Conservation (phyloP, 1,139 yeast genomes). For the Kodamaea derodonti region DNA sequence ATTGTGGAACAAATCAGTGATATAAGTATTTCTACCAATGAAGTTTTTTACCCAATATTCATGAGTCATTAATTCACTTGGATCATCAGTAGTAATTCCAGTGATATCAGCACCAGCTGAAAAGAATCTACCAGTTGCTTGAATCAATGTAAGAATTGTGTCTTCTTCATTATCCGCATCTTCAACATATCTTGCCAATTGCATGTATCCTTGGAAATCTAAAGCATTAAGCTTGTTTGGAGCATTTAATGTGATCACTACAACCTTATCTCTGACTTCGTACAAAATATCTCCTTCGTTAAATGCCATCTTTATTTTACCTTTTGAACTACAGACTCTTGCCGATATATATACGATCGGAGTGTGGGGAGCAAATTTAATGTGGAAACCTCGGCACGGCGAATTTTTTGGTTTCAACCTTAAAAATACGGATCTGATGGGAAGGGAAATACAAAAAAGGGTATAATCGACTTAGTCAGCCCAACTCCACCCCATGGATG, state of each 20-base stretch:
- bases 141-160: slow-evolving; percentile 64
- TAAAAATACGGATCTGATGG: too few relatives aligned
- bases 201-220: slow-evolving; percentile 60
- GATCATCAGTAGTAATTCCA: slow-evolving; percentile 14
- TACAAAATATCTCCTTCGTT: slow-evolving; percentile 28
- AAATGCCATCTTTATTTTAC: neutral
- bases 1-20: slow-evolving; percentile 65
- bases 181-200: slow-evolving; percentile 58
- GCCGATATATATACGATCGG: neutral
- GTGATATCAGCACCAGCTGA: slow-evolving; percentile 82
- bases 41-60: slow-evolving; percentile 58
- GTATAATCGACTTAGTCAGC: too few relatives aligned
- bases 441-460: too few relatives aligned
- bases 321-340: neutral
- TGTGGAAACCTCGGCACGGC: slow-evolving; percentile 1
- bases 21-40: slow-evolving; percentile 65
- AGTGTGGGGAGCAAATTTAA: neutral
- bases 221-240: slow-evolving; percentile 68
- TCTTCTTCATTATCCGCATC: slow-evolving; percentile 64
- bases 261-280: slow-evolving; percentile 52
- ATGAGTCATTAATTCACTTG: slow-evolving; percentile 34
- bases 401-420: too few relatives aligned
- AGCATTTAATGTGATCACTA: slow-evolving; percentile 64
- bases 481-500: neutral
- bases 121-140: slow-evolving; percentile 71